Percentiles rank a stretch among this genome's conserved stretches.
Conservation (phyloP, 2,329 filamentous ascomycete species). For the Verruconis gallopava region DNA sequence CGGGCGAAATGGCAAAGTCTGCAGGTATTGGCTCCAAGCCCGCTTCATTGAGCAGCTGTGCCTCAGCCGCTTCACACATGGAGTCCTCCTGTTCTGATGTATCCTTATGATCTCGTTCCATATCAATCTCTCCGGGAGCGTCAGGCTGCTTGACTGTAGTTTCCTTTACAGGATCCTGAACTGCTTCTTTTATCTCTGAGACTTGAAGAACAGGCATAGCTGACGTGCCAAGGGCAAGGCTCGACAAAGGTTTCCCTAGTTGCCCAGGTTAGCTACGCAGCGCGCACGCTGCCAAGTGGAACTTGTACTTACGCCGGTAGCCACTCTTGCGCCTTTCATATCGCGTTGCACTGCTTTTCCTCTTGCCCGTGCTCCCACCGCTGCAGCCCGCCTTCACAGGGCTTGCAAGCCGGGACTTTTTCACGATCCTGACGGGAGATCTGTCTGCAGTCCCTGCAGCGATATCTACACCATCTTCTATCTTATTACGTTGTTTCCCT, state of each 20-base stretch:
- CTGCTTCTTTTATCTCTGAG: too few species aligned
- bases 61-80: neutral
- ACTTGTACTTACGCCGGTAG: neutral
- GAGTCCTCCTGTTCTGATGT: neutral
- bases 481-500: neutral
- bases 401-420: neutral
- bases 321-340: neutral
- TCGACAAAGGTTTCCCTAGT: neutral
- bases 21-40: neutral
- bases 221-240: neutral
- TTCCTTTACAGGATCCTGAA: too few species aligned
- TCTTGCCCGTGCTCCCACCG: neutral
- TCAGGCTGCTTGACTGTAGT: too few species aligned
- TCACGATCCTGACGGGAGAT: neutral
- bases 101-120: too few species aligned
- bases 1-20: neutral
- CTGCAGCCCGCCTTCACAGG: neutral
- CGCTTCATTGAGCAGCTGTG: neutral
- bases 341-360: neutral
- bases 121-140: too few species aligned
- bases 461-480: too few species aligned
- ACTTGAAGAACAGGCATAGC: neutral
- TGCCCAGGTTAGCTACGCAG: too few species aligned
- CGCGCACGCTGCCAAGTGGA: too few species aligned
- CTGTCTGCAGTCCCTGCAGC: too few species aligned